Base-by-base conservation (phyloP, 306 rosid genomes). In the Quercus glauca region DNA sequence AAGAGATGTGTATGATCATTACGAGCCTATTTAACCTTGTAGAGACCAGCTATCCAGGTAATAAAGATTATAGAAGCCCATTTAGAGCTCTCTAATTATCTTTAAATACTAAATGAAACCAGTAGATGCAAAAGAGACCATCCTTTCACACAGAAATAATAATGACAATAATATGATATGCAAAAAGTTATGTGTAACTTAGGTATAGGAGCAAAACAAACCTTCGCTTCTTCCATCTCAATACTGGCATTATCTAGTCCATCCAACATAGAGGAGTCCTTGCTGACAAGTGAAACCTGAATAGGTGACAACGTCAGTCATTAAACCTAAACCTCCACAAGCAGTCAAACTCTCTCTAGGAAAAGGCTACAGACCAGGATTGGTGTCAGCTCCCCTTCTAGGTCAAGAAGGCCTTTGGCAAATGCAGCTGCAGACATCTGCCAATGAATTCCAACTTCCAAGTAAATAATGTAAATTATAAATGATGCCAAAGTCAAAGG, bases 391-490 rank as follows among this genome's bases (percentile, higher is more conserved):
- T 88, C 97, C 74, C 99, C 99, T 84, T 95, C 99, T 28, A 95
- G 89, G 87, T 95, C 99, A 83, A 95, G 99, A 56, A 95, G 96
- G 80, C 99, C 99, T 86, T 95, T 95, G 81, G 99, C 99, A 90
- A 95, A 95, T 80, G 97, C 99, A 84, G 99, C 99, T 41, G 99
- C 98, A 87, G 99, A 95, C 99, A 95, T 95, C 99, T 95, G 89
- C 80, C 80, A 81, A 87, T 65, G 85, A 53, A 83, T 69, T 72
- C 45, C 60, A 69, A 53, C 81, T 72, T 72, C 45, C 60, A 69
- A 71, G 76, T 75, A 52, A 73, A 69, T 78, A 73, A 83, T 35
- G 79, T 61, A 28, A 86, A 56, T 76, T 17, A 59, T 61, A 26
- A 33, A 73, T 76, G 76, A 77, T 74, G 80, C 76, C 73, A 78